Evolutionary conservation across 2,329 filamentous ascomycete genomes (phyloP), one percentile per base, ranked within the genome.

Genomic region (Epichloe typhina): DNA sequence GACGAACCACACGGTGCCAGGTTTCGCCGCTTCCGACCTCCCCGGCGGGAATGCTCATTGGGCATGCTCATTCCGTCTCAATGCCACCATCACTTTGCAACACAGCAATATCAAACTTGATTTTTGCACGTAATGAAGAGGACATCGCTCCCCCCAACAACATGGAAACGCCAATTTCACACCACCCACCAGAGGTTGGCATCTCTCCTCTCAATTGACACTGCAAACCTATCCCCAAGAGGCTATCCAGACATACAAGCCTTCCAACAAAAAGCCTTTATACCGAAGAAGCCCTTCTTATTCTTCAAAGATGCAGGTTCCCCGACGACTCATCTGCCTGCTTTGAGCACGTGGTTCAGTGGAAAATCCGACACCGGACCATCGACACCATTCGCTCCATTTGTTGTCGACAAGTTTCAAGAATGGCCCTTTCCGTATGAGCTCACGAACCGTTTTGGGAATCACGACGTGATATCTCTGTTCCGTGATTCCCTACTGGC

Each of bases 301-400:
- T 62, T 82, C 17, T 66, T 80, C 5, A 71, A 70, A n/a, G 62
- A 65, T 35, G 60, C 62, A 6, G 59, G 62, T 2, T 75, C 75
- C 46, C 55, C 62, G 2, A 51, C 57, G 1, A 23, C 47, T 11
- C 41, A 56, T 26, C 60, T 83, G 1, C 78, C 80, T 0, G 80
- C 80, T 1, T 64, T 72, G 19, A 59, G 59, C 4, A 77, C 75
- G 55, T 86, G 84, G 84, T 86, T 87, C 58, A 52, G 52, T 35
- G 44, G 23, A 52, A 19, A 46, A 54, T 15, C 38, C 12, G 3
- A 5, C 40, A 17, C 17, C 26, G 35, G 5, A 31, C 17, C 33
- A 12, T 33, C n/a, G 8, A 21, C 26, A 23, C 51, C 51, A 8
- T 36, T 54, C 26, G 23, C 43, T 23, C 31, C 60, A 9, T 17